Evolutionary conservation across 2,329 filamentous ascomycete species (phyloP).

Genomic region (Penicillium digitatum): DNA sequence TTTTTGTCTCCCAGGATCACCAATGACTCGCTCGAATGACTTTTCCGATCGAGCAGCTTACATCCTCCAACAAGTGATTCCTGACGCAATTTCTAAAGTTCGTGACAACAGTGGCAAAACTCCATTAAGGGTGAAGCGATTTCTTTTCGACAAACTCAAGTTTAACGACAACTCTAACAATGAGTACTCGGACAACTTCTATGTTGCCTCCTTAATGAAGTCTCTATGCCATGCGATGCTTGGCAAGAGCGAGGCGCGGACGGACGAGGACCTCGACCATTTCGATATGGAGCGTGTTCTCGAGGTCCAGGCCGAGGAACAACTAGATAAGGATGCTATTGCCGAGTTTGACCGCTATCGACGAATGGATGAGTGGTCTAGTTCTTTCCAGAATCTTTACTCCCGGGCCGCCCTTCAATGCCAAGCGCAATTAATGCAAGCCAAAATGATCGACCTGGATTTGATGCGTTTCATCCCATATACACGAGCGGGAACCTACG

Average conservation of each 20-base stretch:
- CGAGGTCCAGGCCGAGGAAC: constrained; percentile 50
- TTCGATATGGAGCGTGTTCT: constrained; percentile 47
- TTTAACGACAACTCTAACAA: constrained; percentile 96
- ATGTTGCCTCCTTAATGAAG: constrained; percentile 74
- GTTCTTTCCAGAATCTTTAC: constrained; percentile 62
- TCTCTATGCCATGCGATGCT: constrained; percentile 57
- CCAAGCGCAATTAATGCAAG: constrained; percentile 53
- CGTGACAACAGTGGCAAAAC: constrained; percentile 72
- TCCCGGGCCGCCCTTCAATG: constrained; percentile 60
- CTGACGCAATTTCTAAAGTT: constrained; percentile 72
- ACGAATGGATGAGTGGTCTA: constrained; percentile 63
- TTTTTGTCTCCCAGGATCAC: constrained; percentile 75
- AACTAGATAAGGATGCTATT: constrained; percentile 55
- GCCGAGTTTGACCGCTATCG: constrained; percentile 61
- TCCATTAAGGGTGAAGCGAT: constrained; percentile 72
- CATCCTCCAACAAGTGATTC: constrained; percentile 76
- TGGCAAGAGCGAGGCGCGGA: constrained; percentile 37
- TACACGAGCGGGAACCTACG: constrained; percentile 56
- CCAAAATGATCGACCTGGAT: constrained; percentile 51
- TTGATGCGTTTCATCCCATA: constrained; percentile 59
- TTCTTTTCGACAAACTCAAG: constrained; percentile 81
- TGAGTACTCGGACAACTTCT: constrained; percentile 79
- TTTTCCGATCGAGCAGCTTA: constrained; percentile 85
- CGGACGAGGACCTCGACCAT: constrained; percentile 42
- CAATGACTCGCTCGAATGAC: constrained; percentile 82